Conservation (phyloP, 805 yeast species). For the Spathaspora sp. region DNA sequence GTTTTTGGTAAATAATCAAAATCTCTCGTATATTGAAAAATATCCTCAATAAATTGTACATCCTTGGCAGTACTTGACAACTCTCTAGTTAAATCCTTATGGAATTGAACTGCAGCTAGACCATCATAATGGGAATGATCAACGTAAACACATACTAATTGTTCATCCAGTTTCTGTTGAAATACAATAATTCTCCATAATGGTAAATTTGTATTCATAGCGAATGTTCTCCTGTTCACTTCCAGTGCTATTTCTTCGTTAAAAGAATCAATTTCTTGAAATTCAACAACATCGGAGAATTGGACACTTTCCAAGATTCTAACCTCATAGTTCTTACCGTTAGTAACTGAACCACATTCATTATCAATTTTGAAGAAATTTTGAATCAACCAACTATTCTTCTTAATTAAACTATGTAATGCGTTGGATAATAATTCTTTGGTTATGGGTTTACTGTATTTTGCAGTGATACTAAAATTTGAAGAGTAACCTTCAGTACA, state of each 20-base stretch:
- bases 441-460: constrained; percentile 10
- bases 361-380: constrained; percentile 15
- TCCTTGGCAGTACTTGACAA: constrained; percentile 7
- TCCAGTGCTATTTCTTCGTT: constrained; percentile 10
- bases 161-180: constrained; percentile 8
- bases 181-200: constrained; percentile 18
- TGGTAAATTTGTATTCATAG: constrained; percentile 11
- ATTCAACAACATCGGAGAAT: constrained; percentile 17
- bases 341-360: constrained; percentile 5
- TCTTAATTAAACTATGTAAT: constrained; percentile 9
- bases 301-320: constrained; percentile 11
- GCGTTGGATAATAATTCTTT: constrained; percentile 12
- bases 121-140: constrained; percentile 32
- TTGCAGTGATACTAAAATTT: constrained; percentile 19
- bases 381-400: constrained; percentile 13
- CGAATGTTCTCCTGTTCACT: constrained; percentile 4
- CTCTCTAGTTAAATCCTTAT: constrained; percentile 17
- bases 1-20: constrained; percentile 4
- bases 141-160: constrained; percentile 16
- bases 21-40: constrained; percentile 9
- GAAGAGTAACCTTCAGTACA: constrained; percentile 14
- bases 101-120: constrained; percentile 25
- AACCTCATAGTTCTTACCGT: constrained; percentile 12
- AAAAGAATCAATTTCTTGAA: constrained; percentile 7
- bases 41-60: constrained; percentile 1